Evolutionary conservation across 1,139 yeast species (phyloP).

Genomic region (Taphrina betulina): DNA sequence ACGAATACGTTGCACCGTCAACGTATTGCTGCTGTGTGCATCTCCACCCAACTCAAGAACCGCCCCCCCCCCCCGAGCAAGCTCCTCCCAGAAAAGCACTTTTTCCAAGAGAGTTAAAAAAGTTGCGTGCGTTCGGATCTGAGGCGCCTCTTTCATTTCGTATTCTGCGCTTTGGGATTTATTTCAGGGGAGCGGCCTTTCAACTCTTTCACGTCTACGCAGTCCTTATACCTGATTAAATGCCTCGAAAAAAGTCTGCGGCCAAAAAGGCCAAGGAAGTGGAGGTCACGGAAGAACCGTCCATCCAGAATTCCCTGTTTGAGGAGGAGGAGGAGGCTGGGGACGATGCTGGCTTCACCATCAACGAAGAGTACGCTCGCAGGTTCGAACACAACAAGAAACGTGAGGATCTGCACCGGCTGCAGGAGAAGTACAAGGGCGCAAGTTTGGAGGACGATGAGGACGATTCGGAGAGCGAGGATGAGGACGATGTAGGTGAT

Average conservation of each 20-base stretch:
- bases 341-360: conserved; percentile 41
- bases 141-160: too few species aligned
- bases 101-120: too few species aligned
- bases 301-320: conserved; percentile 34
- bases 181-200: too few species aligned
- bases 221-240: too few species aligned
- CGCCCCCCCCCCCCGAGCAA: too few species aligned
- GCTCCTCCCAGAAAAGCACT: too few species aligned
- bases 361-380: conserved; percentile 43
- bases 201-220: too few species aligned
- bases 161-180: too few species aligned
- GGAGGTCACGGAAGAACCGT: conserved; percentile 35
- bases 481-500: conserved; percentile 92
- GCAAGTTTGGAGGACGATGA: conserved; percentile 46
- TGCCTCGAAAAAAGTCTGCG: conserved; percentile 93
- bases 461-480: conserved; percentile 56
- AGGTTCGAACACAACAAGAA: conserved; percentile 45
- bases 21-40: too few species aligned
- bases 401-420: conserved; percentile 43
- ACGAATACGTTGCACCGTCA: too few species aligned
- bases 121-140: too few species aligned
- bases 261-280: conserved; percentile 71
- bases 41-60: too few species aligned
- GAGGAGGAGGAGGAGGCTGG: conserved; percentile 38
- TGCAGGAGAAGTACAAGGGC: conserved; percentile 38